These are phyloP conservation scores for Albugo candida DNA, from an alignment of 352 stramenopile species.

Conservation along the genomic window DNA sequence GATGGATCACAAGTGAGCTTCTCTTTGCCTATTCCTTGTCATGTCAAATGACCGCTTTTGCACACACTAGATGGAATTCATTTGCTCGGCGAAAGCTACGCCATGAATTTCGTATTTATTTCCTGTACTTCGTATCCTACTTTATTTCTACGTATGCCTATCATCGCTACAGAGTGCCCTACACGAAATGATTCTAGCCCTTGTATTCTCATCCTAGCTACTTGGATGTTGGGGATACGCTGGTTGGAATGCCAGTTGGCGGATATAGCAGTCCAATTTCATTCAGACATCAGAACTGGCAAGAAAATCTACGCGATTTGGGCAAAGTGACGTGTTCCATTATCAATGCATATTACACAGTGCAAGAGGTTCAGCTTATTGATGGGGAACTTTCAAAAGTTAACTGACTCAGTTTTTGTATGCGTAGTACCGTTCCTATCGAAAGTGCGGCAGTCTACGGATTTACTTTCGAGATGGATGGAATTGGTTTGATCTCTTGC, in stretches of 20 bases:
- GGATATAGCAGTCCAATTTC: slow-evolving; percentile 49
- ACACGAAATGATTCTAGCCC: background rate
- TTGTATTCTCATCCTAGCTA: slow-evolving; percentile 21
- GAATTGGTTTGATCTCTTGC: slow-evolving; percentile 61
- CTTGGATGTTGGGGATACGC: slow-evolving; percentile 45
- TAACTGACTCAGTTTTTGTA: background rate
- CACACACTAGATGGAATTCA: slow-evolving; percentile 34
- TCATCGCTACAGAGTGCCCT: background rate
- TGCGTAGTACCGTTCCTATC: slow-evolving; percentile 19
- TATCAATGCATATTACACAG: slow-evolving; percentile 52
- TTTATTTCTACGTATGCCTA: slow-evolving; percentile 44
- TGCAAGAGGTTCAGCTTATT: slow-evolving; percentile 25
- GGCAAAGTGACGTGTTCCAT: slow-evolving; percentile 29
- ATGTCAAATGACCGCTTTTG: background rate
- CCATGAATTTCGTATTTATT: slow-evolving; percentile 57
- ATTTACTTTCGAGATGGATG: slow-evolving; percentile 49
- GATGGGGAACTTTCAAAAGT: background rate
- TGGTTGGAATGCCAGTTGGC: slow-evolving; percentile 44
- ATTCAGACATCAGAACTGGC: slow-evolving; percentile 11
- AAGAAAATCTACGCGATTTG: slow-evolving; percentile 39
- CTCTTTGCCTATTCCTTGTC: background rate
- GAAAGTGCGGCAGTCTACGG: slow-evolving; percentile 27
- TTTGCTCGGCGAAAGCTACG: slow-evolving; percentile 48
- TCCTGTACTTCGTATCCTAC: slow-evolving; percentile 47
- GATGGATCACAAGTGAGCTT: slow-evolving; percentile 49